Evolutionary conservation across 768 basidiomycete species (phyloP).

Genomic region (Kockovaella imperatae): DNA sequence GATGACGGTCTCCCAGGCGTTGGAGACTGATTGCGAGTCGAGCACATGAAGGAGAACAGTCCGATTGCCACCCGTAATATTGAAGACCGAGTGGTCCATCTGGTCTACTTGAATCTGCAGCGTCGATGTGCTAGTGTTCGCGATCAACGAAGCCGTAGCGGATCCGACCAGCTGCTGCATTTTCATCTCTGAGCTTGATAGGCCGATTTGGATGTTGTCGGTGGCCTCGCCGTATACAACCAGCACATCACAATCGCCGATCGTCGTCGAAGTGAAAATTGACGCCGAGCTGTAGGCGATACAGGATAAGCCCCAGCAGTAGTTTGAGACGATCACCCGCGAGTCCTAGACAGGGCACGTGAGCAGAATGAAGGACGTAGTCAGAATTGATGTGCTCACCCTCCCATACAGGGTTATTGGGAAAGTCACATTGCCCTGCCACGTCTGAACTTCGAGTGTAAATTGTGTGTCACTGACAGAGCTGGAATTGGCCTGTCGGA

Average conservation of each 20-base stretch:
- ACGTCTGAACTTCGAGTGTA: conserved; percentile 56
- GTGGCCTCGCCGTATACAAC: conserved; percentile 56
- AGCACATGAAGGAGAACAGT: conserved; percentile 58
- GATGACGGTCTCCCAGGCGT: conserved; percentile 70
- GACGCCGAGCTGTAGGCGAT: conserved; percentile 65
- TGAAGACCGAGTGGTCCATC: neutral
- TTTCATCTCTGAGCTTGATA: neutral
- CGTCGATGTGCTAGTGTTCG: neutral
- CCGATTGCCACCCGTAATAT: conserved; percentile 18
- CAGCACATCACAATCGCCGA: conserved; percentile 58
- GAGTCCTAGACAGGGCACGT: conserved; percentile 1
- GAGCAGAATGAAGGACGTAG: neutral
- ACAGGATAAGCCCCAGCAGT: conserved; percentile 59
- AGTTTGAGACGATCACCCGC: conserved; percentile 55
- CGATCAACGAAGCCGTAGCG: neutral
- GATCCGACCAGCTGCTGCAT: conserved; percentile 3
- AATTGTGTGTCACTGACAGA: conserved; percentile 52
- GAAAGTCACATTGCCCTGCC: neutral
- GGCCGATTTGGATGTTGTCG: conserved; percentile 47
- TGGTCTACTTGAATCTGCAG: neutral
- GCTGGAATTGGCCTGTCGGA: conserved; percentile 60
- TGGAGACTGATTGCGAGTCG: conserved; percentile 59
- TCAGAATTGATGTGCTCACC: too few species aligned
- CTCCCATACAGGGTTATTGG: neutral
- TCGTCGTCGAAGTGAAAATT: conserved; percentile 59